phyloP scores from a whole-genome alignment of 495 filamentous ascomycete species.

The Neurospora pannonica region DNA sequence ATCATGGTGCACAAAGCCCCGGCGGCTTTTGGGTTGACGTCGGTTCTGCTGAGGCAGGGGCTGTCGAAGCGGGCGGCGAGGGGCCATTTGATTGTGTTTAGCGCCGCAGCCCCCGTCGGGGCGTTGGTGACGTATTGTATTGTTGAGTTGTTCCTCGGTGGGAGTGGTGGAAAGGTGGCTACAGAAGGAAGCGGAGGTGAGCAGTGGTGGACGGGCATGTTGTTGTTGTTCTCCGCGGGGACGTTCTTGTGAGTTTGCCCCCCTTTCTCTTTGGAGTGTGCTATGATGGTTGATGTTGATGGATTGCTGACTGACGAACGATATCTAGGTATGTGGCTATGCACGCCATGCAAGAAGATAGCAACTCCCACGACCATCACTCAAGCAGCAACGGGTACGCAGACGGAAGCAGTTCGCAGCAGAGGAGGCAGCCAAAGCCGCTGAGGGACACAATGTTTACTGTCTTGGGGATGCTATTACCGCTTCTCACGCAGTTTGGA shows the following conservation, averaged over 20 bases:
- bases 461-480: conserved; percentile 82
- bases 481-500: conserved; percentile 80
- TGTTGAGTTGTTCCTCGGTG: conserved; percentile 59
- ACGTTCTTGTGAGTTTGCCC: conserved; percentile 74
- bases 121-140: conserved; percentile 75
- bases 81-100: conserved; percentile 82
- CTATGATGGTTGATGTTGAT: not conserved
- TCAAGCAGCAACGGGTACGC: conserved; percentile 54
- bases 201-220: conserved; percentile 84
- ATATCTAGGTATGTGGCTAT: conserved; percentile 80
- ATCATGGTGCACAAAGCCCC: conserved; percentile 98
- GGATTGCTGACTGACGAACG: conserved; percentile 8
- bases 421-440: conserved; percentile 40
- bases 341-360: conserved; percentile 92
- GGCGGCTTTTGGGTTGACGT: conserved; percentile 88
- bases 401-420: conserved; percentile 41
- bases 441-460: conserved; percentile 62
- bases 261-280: not conserved
- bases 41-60: conserved; percentile 79
- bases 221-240: conserved; percentile 84
- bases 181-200: conserved; percentile 8
- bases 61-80: conserved; percentile 76
- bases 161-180: conserved; percentile 27
- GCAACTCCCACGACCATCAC: conserved; percentile 43
- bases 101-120: conserved; percentile 79